Conservation (phyloP, 2,329 filamentous ascomycete species). For the Microascus cirrosus region DNA sequence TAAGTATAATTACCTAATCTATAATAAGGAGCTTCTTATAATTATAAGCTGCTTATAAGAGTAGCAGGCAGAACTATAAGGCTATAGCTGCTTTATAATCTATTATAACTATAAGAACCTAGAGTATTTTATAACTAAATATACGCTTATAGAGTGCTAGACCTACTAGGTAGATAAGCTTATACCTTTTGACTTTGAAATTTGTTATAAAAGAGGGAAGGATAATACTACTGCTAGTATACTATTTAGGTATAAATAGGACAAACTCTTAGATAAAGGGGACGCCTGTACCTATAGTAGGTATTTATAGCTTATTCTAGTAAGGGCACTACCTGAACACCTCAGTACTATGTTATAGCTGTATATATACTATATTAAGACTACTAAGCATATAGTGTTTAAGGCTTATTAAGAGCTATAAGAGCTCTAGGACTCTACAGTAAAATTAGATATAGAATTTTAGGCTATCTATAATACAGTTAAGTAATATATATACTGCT, state of each 20-base stretch:
- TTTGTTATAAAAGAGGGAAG: neutral
- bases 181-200: neutral
- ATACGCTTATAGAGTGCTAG: neutral
- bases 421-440: neutral
- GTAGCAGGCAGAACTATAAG: neutral
- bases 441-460: neutral
- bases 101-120: neutral
- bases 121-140: neutral
- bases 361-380: neutral
- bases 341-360: no score
- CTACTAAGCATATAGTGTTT: neutral
- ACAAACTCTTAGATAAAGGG: neutral
- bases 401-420: neutral
- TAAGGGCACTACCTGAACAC: no score
- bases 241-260: neutral
- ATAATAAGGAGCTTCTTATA: neutral
- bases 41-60: neutral
- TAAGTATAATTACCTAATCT: neutral
- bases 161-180: neutral
- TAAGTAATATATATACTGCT: neutral
- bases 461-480: neutral
- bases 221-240: neutral
- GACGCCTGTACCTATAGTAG: constrained; percentile 7
- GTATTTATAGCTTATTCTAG: neutral
- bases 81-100: neutral